Conservation (phyloP, 768 basidiomycete species). For the Leccinellum luteum region DNA sequence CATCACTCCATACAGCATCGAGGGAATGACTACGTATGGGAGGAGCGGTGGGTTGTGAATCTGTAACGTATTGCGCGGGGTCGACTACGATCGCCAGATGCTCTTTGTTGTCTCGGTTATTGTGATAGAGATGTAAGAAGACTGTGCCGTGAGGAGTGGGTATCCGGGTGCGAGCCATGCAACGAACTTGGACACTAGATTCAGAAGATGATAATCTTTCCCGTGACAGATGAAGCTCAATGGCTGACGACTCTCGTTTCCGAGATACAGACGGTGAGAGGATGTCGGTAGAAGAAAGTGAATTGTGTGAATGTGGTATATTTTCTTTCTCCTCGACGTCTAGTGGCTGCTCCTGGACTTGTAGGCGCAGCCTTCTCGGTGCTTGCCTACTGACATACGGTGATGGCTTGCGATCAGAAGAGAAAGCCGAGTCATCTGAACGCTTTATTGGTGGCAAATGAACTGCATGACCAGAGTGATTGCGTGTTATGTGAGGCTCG, state of each 20-base stretch:
- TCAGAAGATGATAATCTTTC: background rate
- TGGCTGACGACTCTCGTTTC: conserved; percentile 35
- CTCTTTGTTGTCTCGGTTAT: conserved; percentile 88
- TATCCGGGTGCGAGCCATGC: conserved; percentile 96
- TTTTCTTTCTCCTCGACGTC: conserved; percentile 49
- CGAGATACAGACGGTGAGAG: conserved; percentile 33
- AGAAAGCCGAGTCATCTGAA: conserved; percentile 37
- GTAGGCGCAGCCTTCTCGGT: conserved; percentile 62
- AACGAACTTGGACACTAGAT: conserved; percentile 63
- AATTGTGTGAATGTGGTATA: conserved; percentile 28
- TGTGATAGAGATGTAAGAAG: conserved; percentile 94
- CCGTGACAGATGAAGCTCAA: conserved; percentile 13
- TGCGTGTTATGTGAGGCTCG: conserved; percentile 75
- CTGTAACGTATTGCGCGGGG: conserved; percentile 72
- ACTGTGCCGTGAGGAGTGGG: conserved; percentile 93
- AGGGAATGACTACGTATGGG: conserved; percentile 79
- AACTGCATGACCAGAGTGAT: conserved; percentile 84
- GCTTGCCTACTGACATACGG: conserved; percentile 74
- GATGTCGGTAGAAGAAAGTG: conserved; percentile 31
- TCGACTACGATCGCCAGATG: conserved; percentile 96
- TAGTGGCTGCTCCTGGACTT: conserved; percentile 27
- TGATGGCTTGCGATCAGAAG: conserved; percentile 44
- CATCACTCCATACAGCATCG: conserved; percentile 78
- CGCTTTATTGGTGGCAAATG: conserved; percentile 55
- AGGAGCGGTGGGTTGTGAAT: conserved; percentile 35